These are phyloP conservation scores for Psilocybe sp. DNA, from an alignment of 768 basidiomycete species.

Conservation along the genomic window DNA sequence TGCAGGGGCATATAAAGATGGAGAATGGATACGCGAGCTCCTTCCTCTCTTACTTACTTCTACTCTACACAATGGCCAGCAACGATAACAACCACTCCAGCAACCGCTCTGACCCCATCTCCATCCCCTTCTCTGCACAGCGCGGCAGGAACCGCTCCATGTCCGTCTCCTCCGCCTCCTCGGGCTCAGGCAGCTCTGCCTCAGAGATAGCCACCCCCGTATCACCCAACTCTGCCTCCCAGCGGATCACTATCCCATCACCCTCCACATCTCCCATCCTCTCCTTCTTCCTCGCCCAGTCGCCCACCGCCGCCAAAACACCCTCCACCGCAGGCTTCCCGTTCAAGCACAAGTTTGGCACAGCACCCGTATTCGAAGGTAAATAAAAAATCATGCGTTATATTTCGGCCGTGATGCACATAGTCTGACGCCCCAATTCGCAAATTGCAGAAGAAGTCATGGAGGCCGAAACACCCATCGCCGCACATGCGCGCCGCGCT, in stretches of 20 bases:
- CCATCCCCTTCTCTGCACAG: slow-evolving; percentile 53
- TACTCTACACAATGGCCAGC: slow-evolving; percentile 26
- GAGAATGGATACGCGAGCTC: slow-evolving; percentile 8
- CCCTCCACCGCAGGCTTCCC: slow-evolving; percentile 49
- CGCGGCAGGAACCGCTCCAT: slow-evolving; percentile 54
- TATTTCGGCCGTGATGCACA: not conserved
- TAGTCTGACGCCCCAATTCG: slow-evolving; percentile 6
- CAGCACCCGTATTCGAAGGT: slow-evolving; percentile 66
- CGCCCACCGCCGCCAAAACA: slow-evolving; percentile 47
- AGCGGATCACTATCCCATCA: slow-evolving; percentile 48
- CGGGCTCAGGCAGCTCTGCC: slow-evolving; percentile 51
- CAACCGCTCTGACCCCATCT: slow-evolving; percentile 62
- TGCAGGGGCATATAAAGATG: slow-evolving; percentile 14
- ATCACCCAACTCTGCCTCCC: slow-evolving; percentile 36
- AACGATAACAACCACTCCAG: slow-evolving; percentile 29
- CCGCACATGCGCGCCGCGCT: slow-evolving; percentile 56
- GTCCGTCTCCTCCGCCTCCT: slow-evolving; percentile 61
- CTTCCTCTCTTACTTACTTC: slow-evolving; percentile 18
- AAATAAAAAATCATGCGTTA: not conserved
- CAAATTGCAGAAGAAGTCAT: slow-evolving; percentile 34
- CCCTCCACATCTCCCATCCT: slow-evolving; percentile 70
- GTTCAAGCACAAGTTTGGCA: slow-evolving; percentile 54
- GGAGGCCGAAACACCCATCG: slow-evolving; percentile 37
- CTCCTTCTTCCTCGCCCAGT: slow-evolving; percentile 63
- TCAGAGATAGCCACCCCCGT: slow-evolving; percentile 52